phyloP scores from a whole-genome alignment of 2,329 filamentous ascomycete species.

The Neofusicoccum ribis region DNA sequence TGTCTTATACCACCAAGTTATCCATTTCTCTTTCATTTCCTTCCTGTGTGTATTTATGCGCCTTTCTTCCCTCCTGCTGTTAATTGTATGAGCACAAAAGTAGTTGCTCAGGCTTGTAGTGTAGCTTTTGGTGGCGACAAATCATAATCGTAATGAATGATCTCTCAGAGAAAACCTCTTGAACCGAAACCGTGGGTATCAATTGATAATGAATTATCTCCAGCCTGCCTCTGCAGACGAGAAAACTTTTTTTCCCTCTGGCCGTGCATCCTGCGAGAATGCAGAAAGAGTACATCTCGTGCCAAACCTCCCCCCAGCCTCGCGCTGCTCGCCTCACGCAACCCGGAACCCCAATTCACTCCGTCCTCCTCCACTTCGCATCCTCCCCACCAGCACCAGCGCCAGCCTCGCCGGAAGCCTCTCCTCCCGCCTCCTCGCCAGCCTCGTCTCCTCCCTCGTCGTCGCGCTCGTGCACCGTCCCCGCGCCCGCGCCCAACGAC shows the following conservation, averaged over 20 bases:
- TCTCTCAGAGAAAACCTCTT: background rate
- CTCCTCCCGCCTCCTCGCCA: background rate
- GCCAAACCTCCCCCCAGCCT: too few species aligned
- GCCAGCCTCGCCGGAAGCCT: slow-evolving; percentile 21
- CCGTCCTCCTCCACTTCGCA: slow-evolving; percentile 40
- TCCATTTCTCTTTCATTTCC: background rate
- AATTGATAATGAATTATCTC: background rate
- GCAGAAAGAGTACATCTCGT: too few species aligned
- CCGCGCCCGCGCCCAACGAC: slow-evolving; percentile 38
- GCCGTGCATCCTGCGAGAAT: too few species aligned
- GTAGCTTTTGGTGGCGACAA: too few species aligned
- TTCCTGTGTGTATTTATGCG: background rate
- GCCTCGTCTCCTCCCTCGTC: slow-evolving; percentile 25
- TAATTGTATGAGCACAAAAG: too few species aligned
- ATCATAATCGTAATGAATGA: too few species aligned
- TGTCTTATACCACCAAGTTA: background rate
- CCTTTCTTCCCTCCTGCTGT: background rate
- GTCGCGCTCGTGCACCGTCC: slow-evolving; percentile 36
- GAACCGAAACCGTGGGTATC: background rate
- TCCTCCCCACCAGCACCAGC: slow-evolving; percentile 24
- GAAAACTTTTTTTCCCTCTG: too few species aligned
- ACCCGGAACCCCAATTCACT: slow-evolving; percentile 20
- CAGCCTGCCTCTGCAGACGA: too few species aligned
- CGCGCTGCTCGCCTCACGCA: too few species aligned
- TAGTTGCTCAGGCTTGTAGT: too few species aligned